Conservation (phyloP, 371 early-diverging fungal species). For the Syncephalastrum contaminatum region DNA sequence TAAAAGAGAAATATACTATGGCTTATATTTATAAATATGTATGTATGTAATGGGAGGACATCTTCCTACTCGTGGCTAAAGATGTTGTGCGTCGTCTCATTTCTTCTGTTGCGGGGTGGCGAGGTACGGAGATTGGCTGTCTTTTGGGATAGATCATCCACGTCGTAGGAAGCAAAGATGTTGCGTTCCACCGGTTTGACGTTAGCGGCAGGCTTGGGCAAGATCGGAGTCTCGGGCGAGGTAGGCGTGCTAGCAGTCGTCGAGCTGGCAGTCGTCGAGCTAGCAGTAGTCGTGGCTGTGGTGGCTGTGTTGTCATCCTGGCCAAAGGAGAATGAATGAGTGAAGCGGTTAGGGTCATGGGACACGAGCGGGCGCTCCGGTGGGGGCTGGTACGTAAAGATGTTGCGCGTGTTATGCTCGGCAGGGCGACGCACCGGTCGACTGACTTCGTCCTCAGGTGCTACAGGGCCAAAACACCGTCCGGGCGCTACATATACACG, state of each 20-base stretch:
- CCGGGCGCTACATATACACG: slow-evolving; percentile 23
- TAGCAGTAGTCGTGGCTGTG: slow-evolving; percentile 1
- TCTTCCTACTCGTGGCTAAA: too few relatives aligned
- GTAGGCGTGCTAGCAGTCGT: too few relatives aligned
- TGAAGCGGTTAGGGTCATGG: slow-evolving; percentile 30
- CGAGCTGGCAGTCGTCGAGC: too few relatives aligned
- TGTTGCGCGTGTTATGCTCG: slow-evolving; percentile 32
- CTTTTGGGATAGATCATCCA: slow-evolving; percentile 8
- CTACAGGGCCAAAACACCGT: slow-evolving; percentile 38
- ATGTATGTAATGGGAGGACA: too few relatives aligned
- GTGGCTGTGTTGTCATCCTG: slow-evolving; percentile 23
- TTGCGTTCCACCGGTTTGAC: not conserved
- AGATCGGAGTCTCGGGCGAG: too few relatives aligned
- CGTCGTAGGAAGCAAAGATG: slow-evolving; percentile 4
- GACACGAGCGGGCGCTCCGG: slow-evolving; percentile 27
- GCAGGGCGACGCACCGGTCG: slow-evolving; percentile 24
- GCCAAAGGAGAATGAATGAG: slow-evolving; percentile 26
- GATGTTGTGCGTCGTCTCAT: too few relatives aligned
- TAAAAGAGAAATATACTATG: slow-evolving; percentile 1
- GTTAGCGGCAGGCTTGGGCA: too few relatives aligned
- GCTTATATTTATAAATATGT: too few relatives aligned
- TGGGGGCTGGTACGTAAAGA: slow-evolving; percentile 45
- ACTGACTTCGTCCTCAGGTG: slow-evolving; percentile 37
- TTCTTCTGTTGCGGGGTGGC: too few relatives aligned
- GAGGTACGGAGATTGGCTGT: slow-evolving; percentile 5